Conservation (phyloP, 768 basidiomycete genomes). For the Mycena floridula region DNA sequence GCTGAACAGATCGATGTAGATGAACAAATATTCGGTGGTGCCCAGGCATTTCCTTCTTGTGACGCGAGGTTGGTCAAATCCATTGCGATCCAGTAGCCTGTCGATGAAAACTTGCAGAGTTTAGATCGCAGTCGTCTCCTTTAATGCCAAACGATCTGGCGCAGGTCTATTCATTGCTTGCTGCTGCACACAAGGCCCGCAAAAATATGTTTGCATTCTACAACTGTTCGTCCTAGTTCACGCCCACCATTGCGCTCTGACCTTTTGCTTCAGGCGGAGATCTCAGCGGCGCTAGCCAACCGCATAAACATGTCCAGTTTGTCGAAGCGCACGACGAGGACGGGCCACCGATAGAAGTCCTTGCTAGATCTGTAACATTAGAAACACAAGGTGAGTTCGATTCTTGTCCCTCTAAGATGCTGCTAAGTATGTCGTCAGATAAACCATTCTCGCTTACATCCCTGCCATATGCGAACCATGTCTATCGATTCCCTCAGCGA, state of each 20-base stretch:
- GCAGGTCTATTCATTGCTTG: slow-evolving; percentile 67
- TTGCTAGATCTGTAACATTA: slow-evolving; percentile 52
- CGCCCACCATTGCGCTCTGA: background rate
- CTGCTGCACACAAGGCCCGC: slow-evolving; percentile 57
- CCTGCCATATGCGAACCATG: slow-evolving; percentile 79
- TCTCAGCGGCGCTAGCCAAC: slow-evolving; percentile 82
- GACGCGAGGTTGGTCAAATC: slow-evolving; percentile 59
- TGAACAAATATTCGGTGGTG: slow-evolving; percentile 84
- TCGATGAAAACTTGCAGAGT: slow-evolving; percentile 38
- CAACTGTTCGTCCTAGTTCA: slow-evolving; percentile 55
- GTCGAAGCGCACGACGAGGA: slow-evolving; percentile 52
- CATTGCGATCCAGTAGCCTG: background rate
- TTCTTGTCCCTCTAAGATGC: slow-evolving; percentile 1
- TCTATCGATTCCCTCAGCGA: slow-evolving; percentile 52
- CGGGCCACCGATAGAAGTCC: slow-evolving; percentile 72
- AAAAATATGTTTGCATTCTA: slow-evolving; percentile 77
- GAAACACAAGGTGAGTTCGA: slow-evolving; percentile 47
- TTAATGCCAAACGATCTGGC: slow-evolving; percentile 75
- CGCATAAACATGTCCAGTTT: slow-evolving; percentile 90
- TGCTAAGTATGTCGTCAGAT: slow-evolving; percentile 32
- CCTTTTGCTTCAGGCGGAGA: slow-evolving; percentile 50
- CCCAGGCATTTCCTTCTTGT: slow-evolving; percentile 84
- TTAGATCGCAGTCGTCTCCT: slow-evolving; percentile 72
- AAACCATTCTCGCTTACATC: slow-evolving; percentile 63
- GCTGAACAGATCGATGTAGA: slow-evolving; percentile 28